Conservation (phyloP, 768 basidiomycete species). For the Grammothele lineata region DNA sequence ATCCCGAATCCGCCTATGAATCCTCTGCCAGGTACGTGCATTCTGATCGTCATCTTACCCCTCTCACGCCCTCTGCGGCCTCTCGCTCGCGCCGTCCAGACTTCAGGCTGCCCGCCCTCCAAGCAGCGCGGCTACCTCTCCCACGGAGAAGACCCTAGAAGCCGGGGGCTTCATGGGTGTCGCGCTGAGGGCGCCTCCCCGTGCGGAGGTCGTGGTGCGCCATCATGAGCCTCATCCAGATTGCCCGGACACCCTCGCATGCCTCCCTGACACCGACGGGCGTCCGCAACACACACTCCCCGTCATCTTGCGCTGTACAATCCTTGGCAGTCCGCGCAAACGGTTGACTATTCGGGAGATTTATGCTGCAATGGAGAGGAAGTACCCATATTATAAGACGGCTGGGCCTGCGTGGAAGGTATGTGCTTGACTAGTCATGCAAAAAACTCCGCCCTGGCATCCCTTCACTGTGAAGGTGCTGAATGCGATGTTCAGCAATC, state of each 20-base stretch:
- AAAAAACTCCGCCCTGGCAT: not conserved
- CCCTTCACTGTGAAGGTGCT: conserved; percentile 5
- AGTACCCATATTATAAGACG: conserved; percentile 77
- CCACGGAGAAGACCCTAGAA: conserved; percentile 9
- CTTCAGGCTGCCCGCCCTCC: conserved; percentile 15
- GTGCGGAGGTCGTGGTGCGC: conserved; percentile 18
- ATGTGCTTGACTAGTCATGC: conserved; percentile 14
- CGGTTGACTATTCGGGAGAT: conserved; percentile 82
- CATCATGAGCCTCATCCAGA: conserved; percentile 51
- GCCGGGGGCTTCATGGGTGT: not conserved
- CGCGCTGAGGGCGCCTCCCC: conserved; percentile 5
- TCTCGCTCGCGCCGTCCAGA: conserved; percentile 3
- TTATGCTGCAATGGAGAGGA: conserved; percentile 82
- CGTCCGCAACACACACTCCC: conserved; percentile 83
- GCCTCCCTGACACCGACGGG: conserved; percentile 74
- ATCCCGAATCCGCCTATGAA: conserved; percentile 24
- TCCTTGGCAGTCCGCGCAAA: conserved; percentile 70
- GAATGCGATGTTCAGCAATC: conserved; percentile 57
- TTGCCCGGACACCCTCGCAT: conserved; percentile 74
- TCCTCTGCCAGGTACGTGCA: conserved; percentile 17
- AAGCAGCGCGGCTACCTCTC: conserved; percentile 16
- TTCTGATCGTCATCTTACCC: not conserved
- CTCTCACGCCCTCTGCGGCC: conserved; percentile 4
- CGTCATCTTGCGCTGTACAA: conserved; percentile 80
- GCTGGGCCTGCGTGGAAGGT: conserved; percentile 88